Evolutionary conservation across 495 filamentous ascomycete species (phyloP), one percentile per base, ranked within the genome.

Genomic region (Penicillium maclennaniae): DNA sequence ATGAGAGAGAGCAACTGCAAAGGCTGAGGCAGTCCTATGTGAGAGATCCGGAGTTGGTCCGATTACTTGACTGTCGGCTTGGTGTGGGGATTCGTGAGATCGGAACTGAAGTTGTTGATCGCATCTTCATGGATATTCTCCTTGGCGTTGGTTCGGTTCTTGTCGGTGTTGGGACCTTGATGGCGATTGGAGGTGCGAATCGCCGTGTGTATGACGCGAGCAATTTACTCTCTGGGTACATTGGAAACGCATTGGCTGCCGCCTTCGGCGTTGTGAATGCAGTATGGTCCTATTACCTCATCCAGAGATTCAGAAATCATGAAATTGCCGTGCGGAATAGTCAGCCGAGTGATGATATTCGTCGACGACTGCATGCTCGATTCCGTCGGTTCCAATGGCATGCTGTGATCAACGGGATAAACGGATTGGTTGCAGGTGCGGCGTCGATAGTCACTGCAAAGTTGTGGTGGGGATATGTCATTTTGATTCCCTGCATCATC

Each of bases 151-250:
- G 78, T 1, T 69, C 74, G 1, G 12, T 79, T 1, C 51, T 78
- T 3, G 78, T 81, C 2, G 76, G 77, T 1, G 59, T 71, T 5
- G 78, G 78, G 0, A 79, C 78, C 4, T 53, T 75, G 45, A 73
- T 81, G 72, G 78, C 78, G 0, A 79, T 79, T 17, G 72, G 62
- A 4, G 78, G 78, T 7, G 73, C 68, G 1, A 55, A 79, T 43
- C 75, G 34, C 0, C 41, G 19, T 0, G 61, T 79, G 7, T 79
- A 61, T 37, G 39, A 63, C 2, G 67, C 72, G 5, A 78, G 75
- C 50, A 79, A 81, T 41, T 57, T 79, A 3, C 57, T 81, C 0
- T 78, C 77, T 0, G 78, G 78, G 7, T 79, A 75, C 43, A 66
- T 81, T 28, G 70, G 77, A 0, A 80, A 80, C 47, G 62, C 64